Evolutionary conservation across 495 filamentous ascomycete genomes (phyloP), one percentile per base, ranked within the genome.

Genomic region (Evansstolkia leycettana): DNA sequence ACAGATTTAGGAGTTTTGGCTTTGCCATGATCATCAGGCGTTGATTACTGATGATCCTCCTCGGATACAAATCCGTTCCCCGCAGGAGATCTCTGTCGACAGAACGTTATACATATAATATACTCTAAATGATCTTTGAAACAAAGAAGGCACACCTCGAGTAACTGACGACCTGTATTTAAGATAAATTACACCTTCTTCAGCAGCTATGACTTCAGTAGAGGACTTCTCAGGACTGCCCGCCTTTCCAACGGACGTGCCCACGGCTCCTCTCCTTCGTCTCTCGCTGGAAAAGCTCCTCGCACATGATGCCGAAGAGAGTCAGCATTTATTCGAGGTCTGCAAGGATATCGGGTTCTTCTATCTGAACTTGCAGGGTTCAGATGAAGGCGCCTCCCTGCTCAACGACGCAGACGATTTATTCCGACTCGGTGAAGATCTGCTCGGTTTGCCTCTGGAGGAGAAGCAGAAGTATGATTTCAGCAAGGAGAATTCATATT

Each of bases 341-440:
- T 70, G 61, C 18, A 60, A 65, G 15, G 62, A 70, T 5, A 60
- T 78, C 13, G 77, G 76, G 12, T 77, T 79, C 55, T 80, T 78
- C 55, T 78, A 80, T 38, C 61, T 80, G 1, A 67, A 74, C 35
- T 52, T 80, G 1, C 45, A 49, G 2, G 62, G 55, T 26, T 57
- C 53, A 5, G 37, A 55, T 2, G 38, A 52, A 15, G 65, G 65
- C 6, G 42, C 54, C 1, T 45, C 50, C 0, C 50, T 78, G 15
- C 54, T 71, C 0, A 5, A 33, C 2, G 59, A 73, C 20, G 62
- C 64, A 2, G 60, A 69, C 7, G 34, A 48, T 6, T 46, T 79
- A 9, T 73, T 73, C 33, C 28, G 41, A 3, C 37, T 71, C 1
- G 65, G 58, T 11, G 52, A 67, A 23, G 43, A 51, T 5, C 52